Evolutionary conservation across 2,329 filamentous ascomycete species (phyloP).

Genomic region (Verticillium dahliae): DNA sequence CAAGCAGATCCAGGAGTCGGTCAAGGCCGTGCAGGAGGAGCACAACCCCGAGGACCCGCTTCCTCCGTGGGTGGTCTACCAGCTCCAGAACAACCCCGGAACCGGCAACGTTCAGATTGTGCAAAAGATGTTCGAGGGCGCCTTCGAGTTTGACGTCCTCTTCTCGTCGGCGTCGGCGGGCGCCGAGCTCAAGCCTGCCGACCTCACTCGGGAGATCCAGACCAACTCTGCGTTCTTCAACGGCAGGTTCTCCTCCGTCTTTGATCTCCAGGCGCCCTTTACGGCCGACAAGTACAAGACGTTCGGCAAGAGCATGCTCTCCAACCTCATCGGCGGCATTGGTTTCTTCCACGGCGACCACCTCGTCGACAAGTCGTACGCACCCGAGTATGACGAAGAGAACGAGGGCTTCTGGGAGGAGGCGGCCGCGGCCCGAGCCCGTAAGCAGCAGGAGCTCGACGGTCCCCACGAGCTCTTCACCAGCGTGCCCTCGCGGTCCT

Average conservation of each 20-base stretch:
- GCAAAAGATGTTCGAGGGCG: slow-evolving; percentile 84
- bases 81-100: slow-evolving; percentile 62
- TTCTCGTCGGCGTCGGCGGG: slow-evolving; percentile 57
- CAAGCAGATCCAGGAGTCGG: slow-evolving; percentile 43
- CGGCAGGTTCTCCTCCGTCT: slow-evolving; percentile 65
- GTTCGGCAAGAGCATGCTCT: slow-evolving; percentile 87
- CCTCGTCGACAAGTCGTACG: slow-evolving; percentile 83
- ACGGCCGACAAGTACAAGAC: slow-evolving; percentile 62
- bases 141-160: slow-evolving; percentile 89
- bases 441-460: slow-evolving; percentile 62
- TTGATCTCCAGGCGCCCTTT: slow-evolving; percentile 72
- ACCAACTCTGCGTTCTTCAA: slow-evolving; percentile 62
- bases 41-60: slow-evolving; percentile 57
- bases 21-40: slow-evolving; percentile 41
- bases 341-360: slow-evolving; percentile 92
- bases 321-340: slow-evolving; percentile 87
- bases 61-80: slow-evolving; percentile 80
- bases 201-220: slow-evolving; percentile 65
- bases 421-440: slow-evolving; percentile 68
- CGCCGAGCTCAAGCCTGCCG: slow-evolving; percentile 48
- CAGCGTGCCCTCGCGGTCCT: slow-evolving; percentile 83
- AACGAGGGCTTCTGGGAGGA: slow-evolving; percentile 95
- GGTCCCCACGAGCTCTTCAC: slow-evolving; percentile 87
- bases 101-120: slow-evolving; percentile 78
- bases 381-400: slow-evolving; percentile 90